phyloP scores from a whole-genome alignment of 2,329 filamentous ascomycete species.

The Verticillium zaregamsianum region DNA sequence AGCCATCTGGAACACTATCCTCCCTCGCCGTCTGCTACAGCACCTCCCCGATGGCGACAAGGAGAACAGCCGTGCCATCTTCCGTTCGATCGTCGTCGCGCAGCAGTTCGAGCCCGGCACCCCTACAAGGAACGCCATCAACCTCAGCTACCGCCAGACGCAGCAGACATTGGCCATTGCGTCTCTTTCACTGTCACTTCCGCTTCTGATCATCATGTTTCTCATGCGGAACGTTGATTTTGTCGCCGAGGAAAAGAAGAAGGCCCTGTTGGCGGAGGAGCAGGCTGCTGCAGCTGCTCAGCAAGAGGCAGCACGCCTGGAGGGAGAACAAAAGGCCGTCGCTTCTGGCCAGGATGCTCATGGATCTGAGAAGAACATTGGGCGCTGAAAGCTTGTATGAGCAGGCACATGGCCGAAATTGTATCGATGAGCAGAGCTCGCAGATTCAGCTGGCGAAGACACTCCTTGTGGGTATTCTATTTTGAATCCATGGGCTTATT shows the following conservation, averaged over 20 bases:
- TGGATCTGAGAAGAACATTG: background rate
- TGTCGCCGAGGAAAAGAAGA: slow-evolving; percentile 5
- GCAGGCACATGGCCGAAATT: too few species aligned
- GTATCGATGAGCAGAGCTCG: too few species aligned
- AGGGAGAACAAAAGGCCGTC: background rate
- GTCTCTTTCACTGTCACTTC: slow-evolving; percentile 10
- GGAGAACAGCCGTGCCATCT: slow-evolving; percentile 13
- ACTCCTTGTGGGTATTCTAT: too few species aligned
- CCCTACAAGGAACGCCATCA: slow-evolving; percentile 16
- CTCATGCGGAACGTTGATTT: slow-evolving; percentile 14
- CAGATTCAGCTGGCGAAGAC: too few species aligned
- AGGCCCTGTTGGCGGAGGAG: background rate
- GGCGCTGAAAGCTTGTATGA: background rate
- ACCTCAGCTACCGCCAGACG: slow-evolving; percentile 20
- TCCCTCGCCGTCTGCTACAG: slow-evolving; percentile 17
- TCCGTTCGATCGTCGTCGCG: slow-evolving; percentile 17
- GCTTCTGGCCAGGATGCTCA: background rate
- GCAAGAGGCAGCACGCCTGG: background rate
- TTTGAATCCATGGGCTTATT: too few species aligned
- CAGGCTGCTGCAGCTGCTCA: background rate
- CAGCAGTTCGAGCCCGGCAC: slow-evolving; percentile 18
- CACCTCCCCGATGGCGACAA: slow-evolving; percentile 18
- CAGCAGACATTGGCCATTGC: slow-evolving; percentile 22
- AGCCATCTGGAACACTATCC: slow-evolving; percentile 29
- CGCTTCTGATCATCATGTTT: slow-evolving; percentile 14